phyloP scores from a whole-genome alignment of 2,329 filamentous ascomycete species.

The Fusarium sublunatum region DNA sequence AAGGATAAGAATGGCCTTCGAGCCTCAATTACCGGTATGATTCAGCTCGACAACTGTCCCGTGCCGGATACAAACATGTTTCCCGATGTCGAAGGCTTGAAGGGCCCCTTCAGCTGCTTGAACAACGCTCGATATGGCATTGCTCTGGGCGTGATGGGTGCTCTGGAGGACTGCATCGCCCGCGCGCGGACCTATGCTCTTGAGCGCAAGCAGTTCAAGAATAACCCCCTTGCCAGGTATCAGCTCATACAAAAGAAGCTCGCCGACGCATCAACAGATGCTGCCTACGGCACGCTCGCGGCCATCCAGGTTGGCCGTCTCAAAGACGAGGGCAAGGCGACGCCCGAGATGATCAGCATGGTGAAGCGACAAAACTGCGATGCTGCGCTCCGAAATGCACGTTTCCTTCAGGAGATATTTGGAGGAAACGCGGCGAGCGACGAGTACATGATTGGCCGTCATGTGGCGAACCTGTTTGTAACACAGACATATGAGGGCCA shows the following conservation, averaged over 20 bases:
- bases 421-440: constrained; percentile 98
- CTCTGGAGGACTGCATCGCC: constrained; percentile 88
- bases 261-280: constrained; percentile 90
- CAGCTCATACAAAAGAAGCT: constrained; percentile 99
- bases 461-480: constrained; percentile 96
- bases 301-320: constrained; percentile 90
- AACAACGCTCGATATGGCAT: constrained; percentile 96
- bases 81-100: constrained; percentile 85
- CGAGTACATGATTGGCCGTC: constrained; percentile 93
- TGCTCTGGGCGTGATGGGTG: constrained; percentile 91
- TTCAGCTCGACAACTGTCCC: constrained; percentile 90
- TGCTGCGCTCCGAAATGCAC: constrained; percentile 80
- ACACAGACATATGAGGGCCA: constrained; percentile 99
- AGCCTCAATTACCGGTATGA: constrained; percentile 97
- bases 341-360: constrained; percentile 96
- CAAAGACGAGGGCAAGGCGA: constrained; percentile 88
- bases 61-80: constrained; percentile 95
- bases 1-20: constrained; percentile 96
- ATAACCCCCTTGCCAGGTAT: constrained; percentile 93
- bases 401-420: constrained; percentile 91
- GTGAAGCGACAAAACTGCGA: constrained; percentile 99
- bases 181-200: constrained; percentile 88
- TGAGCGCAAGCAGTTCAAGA: constrained; percentile 95
- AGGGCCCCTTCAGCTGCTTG: constrained; percentile 90
- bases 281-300: constrained; percentile 89